Conservation (phyloP, 768 basidiomycete genomes). For the Naganishia antarctica region DNA sequence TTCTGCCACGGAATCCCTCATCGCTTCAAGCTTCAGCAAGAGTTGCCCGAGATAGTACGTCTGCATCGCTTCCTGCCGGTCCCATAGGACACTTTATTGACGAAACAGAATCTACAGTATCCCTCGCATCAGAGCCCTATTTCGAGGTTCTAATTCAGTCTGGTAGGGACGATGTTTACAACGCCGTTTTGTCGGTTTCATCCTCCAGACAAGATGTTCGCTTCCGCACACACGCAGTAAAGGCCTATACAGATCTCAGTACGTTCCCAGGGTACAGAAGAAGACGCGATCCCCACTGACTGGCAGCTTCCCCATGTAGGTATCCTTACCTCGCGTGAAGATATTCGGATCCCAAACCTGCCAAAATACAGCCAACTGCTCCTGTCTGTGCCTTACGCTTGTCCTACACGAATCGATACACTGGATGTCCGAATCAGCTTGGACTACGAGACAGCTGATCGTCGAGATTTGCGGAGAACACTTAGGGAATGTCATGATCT, state of each 20-base stretch:
- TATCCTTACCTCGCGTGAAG: background rate
- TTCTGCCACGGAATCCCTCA: constrained; percentile 60
- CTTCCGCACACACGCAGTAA: background rate
- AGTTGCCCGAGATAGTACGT: constrained; percentile 44
- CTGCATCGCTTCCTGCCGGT: background rate
- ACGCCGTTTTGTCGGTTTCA: constrained; percentile 22
- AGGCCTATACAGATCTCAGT: background rate
- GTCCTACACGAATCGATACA: constrained; percentile 46
- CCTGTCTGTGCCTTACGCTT: constrained; percentile 44
- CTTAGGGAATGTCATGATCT: constrained; percentile 59
- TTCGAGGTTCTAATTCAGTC: constrained; percentile 41
- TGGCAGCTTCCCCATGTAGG: background rate
- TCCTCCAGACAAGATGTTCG: constrained; percentile 13
- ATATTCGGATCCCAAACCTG: background rate
- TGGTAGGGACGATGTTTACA: constrained; percentile 35
- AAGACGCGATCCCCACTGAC: background rate
- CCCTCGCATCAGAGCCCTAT: constrained; percentile 36
- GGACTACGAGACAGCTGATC: constrained; percentile 62
- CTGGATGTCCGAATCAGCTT: constrained; percentile 62
- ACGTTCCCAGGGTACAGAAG: background rate
- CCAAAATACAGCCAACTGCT: background rate
- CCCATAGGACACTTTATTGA: background rate
- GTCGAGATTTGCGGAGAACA: constrained; percentile 57
- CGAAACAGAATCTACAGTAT: constrained; percentile 30
- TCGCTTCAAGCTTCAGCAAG: constrained; percentile 62